Evolutionary conservation across 1,284 basidiomycete genomes (phyloP).

Genomic region (Pascua sp.): DNA sequence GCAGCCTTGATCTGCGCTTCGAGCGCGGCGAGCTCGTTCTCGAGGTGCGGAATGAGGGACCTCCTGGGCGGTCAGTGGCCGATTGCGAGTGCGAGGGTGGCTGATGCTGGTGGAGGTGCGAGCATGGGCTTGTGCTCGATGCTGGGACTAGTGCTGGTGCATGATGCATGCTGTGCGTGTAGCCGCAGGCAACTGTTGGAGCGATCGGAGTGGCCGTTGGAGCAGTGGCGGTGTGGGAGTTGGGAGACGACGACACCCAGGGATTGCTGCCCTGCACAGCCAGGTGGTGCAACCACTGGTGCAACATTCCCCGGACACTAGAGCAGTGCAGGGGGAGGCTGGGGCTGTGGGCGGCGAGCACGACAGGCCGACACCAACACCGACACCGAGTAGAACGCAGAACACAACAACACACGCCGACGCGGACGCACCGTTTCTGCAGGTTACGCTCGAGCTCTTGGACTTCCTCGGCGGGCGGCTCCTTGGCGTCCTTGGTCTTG

Average conservation of each 20-base stretch:
- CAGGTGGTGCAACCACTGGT: too few relatives aligned
- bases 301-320: too few relatives aligned
- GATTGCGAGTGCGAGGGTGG: neutral
- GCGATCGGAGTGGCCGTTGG: too few relatives aligned
- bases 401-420: neutral
- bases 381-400: neutral
- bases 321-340: too few relatives aligned
- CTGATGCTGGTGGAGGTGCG: neutral
- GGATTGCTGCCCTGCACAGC: too few relatives aligned
- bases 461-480: conserved; percentile 22
- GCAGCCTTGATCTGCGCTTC: conserved; percentile 45
- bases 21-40: conserved; percentile 40
- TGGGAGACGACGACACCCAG: too few relatives aligned
- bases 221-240: too few relatives aligned
- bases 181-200: too few relatives aligned
- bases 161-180: too few relatives aligned
- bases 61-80: conserved; percentile 20
- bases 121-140: neutral
- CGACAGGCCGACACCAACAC: neutral
- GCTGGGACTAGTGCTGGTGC: too few relatives aligned
- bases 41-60: conserved; percentile 40
- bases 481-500: conserved; percentile 2
- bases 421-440: conserved; percentile 35
- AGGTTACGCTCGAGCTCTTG: conserved; percentile 42
- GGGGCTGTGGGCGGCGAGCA: too few relatives aligned